Evolutionary conservation across 1,284 basidiomycete genomes (phyloP), one percentile per base, ranked within the genome.

Genomic region (Trametes sp.): DNA sequence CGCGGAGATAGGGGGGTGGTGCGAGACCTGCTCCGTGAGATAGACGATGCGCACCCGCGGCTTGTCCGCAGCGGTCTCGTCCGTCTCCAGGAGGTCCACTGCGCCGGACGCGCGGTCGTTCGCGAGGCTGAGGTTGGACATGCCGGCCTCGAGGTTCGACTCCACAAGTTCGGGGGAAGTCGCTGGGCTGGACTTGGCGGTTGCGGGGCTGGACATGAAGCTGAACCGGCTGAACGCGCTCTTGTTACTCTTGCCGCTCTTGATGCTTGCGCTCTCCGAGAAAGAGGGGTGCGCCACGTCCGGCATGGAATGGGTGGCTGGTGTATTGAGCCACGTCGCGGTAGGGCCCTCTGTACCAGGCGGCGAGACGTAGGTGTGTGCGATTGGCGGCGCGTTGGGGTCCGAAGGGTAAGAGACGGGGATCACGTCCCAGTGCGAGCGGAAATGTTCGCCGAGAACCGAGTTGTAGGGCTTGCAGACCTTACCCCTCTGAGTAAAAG

Each of bases 401-500:
- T 86, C 84, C 28, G 82, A 77, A 23, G 83, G 75, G 72, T 86
- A 86, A 36, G 78, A 74, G 35, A 87, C 77, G 26, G 90, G 89
- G n/a, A 85, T 75, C 14, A 94, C 81, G 66, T 91, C 90, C 91
- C 90, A 97, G 70, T 95, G 92, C 24, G 93, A 87, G 55, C 93
- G 88, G 78, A 97, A 97, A 78, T 96, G 92, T 76, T 97, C 95
- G 73, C 93, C 94, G 0, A 97, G 85, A 35, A 95, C 93, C 0
- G 94, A 95, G 80, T 97, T 96, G 83, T 98, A 98, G 0, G 96
- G 95, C 76, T 98, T 98, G 82, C 93, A 94, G 21, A 98, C 86
- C 75, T 94, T 93, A 46, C 94, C 94, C 62, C 93, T 88, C 92
- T 93, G n/a, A n/a, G 69, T 9, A 54, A 19, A 26, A 19, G 19